These are phyloP conservation scores for Scolecobasidium constrictum DNA, from an alignment of 2,329 filamentous ascomycete species.

Conservation along the genomic window DNA sequence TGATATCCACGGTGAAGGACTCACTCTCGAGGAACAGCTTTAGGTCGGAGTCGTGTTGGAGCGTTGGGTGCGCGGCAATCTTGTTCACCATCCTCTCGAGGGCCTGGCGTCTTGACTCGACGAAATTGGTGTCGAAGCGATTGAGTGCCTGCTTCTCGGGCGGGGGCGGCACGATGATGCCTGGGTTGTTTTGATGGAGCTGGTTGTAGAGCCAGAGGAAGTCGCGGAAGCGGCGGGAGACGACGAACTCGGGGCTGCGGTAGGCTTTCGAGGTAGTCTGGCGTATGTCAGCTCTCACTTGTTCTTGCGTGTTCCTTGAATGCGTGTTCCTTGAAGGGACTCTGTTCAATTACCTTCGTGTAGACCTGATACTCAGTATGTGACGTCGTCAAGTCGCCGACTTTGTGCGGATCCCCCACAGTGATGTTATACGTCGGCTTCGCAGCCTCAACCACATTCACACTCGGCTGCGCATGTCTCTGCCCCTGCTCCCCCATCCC, in stretches of 20 bases:
- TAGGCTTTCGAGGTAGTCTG: slow-evolving; percentile 95
- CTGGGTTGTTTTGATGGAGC: slow-evolving; percentile 86
- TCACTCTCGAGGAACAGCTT: slow-evolving; percentile 98
- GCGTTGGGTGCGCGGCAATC: slow-evolving; percentile 73
- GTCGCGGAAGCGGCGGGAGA: slow-evolving; percentile 88
- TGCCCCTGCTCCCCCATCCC: slow-evolving; percentile 27
- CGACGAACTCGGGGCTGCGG: slow-evolving; percentile 81
- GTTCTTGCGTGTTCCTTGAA: not conserved
- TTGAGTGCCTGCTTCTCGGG: slow-evolving; percentile 97
- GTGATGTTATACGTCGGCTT: slow-evolving; percentile 85
- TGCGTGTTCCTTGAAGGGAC: not conserved
- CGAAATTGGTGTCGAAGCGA: slow-evolving; percentile 91
- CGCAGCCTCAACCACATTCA: slow-evolving; percentile 85
- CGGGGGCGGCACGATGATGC: slow-evolving; percentile 87
- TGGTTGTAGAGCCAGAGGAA: slow-evolving; percentile 97
- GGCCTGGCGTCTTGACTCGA: slow-evolving; percentile 81
- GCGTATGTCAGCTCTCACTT: slow-evolving; percentile 7
- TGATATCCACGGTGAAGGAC: slow-evolving; percentile 89
- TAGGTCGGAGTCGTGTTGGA: slow-evolving; percentile 87
- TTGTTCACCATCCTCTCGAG: slow-evolving; percentile 98
- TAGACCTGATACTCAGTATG: slow-evolving; percentile 96
- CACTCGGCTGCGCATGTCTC: slow-evolving; percentile 58
- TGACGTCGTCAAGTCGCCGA: slow-evolving; percentile 90
- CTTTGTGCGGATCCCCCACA: slow-evolving; percentile 95
- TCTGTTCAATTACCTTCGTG: slow-evolving; percentile 60